A percentile compares a stretch with the other conserved stretches of the same genome.
phyloP scores from a whole-genome alignment of 768 basidiomycete genomes.

The Tubosaeta sp. region DNA sequence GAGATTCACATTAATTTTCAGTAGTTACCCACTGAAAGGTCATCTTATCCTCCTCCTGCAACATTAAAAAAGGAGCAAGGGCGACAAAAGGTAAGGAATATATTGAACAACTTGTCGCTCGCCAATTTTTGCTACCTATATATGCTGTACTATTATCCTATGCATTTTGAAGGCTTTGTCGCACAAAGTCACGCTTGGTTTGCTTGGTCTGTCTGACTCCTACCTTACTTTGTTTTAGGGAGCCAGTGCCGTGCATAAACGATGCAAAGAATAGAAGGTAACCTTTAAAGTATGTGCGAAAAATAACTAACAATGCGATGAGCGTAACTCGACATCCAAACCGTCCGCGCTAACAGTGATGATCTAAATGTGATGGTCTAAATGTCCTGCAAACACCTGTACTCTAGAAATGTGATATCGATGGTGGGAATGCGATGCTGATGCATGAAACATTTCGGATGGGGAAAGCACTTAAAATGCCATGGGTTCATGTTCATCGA shows the following conservation, averaged over 20 bases:
- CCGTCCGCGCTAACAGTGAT: slow-evolving; percentile 1
- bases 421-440: slow-evolving; percentile 2
- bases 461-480: slow-evolving; percentile 12
- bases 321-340: not conserved
- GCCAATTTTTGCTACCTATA: too few species aligned
- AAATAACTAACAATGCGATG: slow-evolving; percentile 1
- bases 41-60: too few species aligned
- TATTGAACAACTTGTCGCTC: too few species aligned
- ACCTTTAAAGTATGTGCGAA: not conserved
- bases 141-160: too few species aligned
- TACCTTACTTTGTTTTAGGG: too few species aligned
- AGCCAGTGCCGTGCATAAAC: not conserved
- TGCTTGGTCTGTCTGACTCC: too few species aligned
- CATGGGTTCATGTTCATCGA: slow-evolving; percentile 24
- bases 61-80: too few species aligned
- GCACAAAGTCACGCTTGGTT: too few species aligned
- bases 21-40: too few species aligned
- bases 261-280: not conserved
- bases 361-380: not conserved
- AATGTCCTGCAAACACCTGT: slow-evolving; percentile 23
- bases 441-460: slow-evolving; percentile 3
- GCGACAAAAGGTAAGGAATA: too few species aligned
- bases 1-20: too few species aligned
- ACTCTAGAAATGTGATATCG: slow-evolving; percentile 6
- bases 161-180: too few species aligned